These are phyloP conservation scores for Clavaria fumosa DNA, from an alignment of 768 basidiomycete species.

Conservation along the genomic window DNA sequence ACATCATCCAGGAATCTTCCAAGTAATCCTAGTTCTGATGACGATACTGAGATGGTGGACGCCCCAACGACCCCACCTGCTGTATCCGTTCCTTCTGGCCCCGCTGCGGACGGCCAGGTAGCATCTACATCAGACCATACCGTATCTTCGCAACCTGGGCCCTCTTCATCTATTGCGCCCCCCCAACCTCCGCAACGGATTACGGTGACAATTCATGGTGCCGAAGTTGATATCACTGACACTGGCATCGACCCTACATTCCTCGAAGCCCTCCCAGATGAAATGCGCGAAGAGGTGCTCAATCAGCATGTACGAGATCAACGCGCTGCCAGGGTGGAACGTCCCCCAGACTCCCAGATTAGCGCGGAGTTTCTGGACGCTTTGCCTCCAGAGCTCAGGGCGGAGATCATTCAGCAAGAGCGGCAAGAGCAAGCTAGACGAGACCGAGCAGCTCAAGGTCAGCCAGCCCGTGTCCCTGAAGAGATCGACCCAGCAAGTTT, in stretches of 20 bases:
- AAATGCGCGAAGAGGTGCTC: conserved; percentile 96
- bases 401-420: conserved; percentile 95
- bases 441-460: too few species aligned
- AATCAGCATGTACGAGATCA: conserved; percentile 95
- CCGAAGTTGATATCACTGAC: conserved; percentile 91
- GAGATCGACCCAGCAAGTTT: conserved; percentile 86
- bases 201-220: conserved; percentile 85
- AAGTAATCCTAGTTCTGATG: conserved; percentile 10
- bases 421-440: conserved; percentile 65
- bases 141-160: conserved; percentile 11
- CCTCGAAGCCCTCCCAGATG: conserved; percentile 92
- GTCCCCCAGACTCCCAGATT: conserved; percentile 74
- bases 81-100: not conserved
- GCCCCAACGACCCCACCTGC: conserved; percentile 11
- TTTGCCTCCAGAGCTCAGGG: conserved; percentile 88
- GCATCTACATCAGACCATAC: conserved; percentile 10
- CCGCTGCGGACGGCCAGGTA: not conserved
- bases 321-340: conserved; percentile 58
- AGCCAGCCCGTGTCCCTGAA: conserved; percentile 25
- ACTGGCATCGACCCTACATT: conserved; percentile 98
- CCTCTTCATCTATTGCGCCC: conserved; percentile 15
- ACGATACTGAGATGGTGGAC: conserved; percentile 41
- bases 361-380: conserved; percentile 93
- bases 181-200: conserved; percentile 43
- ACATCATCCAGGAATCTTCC: conserved; percentile 1